Evolutionary conservation across 1,139 yeast genomes (phyloP).

Genomic region (Wickerhamomyces sp.): DNA sequence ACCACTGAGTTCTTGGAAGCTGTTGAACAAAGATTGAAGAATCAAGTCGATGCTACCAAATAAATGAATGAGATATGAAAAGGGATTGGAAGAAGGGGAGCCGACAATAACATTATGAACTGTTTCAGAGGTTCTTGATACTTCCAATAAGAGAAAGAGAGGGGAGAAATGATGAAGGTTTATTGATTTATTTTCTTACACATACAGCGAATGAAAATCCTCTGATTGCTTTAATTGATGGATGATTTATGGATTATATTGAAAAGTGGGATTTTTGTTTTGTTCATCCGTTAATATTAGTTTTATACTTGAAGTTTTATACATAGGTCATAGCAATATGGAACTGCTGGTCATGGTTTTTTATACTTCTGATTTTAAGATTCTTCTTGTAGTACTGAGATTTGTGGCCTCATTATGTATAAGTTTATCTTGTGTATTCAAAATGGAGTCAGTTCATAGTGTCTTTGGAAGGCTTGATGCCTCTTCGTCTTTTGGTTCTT

Average conservation of each 20-base stretch:
- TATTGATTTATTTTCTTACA: not conserved
- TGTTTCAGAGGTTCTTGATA: not conserved
- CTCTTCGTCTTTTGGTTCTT: constrained; percentile 9
- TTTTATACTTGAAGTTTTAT: not conserved
- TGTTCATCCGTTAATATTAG: not conserved
- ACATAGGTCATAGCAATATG: constrained; percentile 13
- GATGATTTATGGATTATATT: no score
- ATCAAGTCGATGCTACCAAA: constrained; percentile 6
- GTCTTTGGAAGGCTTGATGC: not conserved
- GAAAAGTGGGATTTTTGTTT: no score
- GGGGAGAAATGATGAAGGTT: not conserved
- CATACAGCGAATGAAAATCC: not conserved
- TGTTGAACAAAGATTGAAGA: constrained; percentile 50
- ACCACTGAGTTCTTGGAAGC: constrained; percentile 90
- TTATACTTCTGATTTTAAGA: not conserved
- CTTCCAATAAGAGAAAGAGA: not conserved
- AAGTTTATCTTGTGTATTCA: no score
- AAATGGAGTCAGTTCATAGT: no score
- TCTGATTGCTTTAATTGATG: not conserved
- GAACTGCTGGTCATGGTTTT: constrained; percentile 21
- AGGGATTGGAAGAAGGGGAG: no score
- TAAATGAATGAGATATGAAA: not conserved
- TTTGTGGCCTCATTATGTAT: no score
- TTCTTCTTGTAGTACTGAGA: no score
- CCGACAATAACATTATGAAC: constrained; percentile 2